phyloP scores from a whole-genome alignment of 768 basidiomycete genomes.

The Suillus fuscotomentosus region DNA sequence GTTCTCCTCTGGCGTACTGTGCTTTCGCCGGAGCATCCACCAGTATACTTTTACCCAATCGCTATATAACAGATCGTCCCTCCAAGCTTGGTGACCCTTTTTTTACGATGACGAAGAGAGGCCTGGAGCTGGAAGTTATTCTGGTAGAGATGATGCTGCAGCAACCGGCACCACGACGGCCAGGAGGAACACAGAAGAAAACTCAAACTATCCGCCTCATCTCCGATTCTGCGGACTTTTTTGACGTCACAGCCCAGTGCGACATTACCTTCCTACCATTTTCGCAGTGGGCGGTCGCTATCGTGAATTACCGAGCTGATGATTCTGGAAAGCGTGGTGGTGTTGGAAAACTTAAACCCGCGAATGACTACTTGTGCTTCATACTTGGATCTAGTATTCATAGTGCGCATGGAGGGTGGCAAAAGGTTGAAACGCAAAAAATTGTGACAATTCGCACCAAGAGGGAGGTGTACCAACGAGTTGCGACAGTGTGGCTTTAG shows the following conservation, averaged over 20 bases:
- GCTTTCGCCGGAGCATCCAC: slow-evolving; percentile 4
- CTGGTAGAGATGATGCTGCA: slow-evolving; percentile 23
- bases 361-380: slow-evolving; percentile 19
- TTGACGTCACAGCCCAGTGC: slow-evolving; percentile 14
- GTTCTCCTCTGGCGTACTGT: slow-evolving; percentile 19
- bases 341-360: slow-evolving; percentile 13
- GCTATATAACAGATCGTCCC: slow-evolving; percentile 6
- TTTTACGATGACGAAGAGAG: slow-evolving; percentile 22
- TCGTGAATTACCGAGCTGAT: slow-evolving; percentile 24
- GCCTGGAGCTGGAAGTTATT: slow-evolving; percentile 18
- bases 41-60: background rate
- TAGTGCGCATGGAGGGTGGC: slow-evolving; percentile 18
- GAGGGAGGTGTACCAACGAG: slow-evolving; percentile 12
- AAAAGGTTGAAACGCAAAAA: slow-evolving; percentile 17
- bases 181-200: background rate
- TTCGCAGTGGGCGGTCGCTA: slow-evolving; percentile 23
- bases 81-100: slow-evolving; percentile 19
- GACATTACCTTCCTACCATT: slow-evolving; percentile 19
- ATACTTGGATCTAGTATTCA: slow-evolving; percentile 22
- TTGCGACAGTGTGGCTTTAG: slow-evolving; percentile 20
- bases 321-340: slow-evolving; percentile 12
- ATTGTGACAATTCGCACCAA: slow-evolving; percentile 18
- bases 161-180: slow-evolving; percentile 10
- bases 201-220: slow-evolving; percentile 11
- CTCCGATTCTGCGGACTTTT: slow-evolving; percentile 17